Evolutionary conservation across 768 basidiomycete genomes (phyloP).

Genomic region (Phlegmacium glaucopus): DNA sequence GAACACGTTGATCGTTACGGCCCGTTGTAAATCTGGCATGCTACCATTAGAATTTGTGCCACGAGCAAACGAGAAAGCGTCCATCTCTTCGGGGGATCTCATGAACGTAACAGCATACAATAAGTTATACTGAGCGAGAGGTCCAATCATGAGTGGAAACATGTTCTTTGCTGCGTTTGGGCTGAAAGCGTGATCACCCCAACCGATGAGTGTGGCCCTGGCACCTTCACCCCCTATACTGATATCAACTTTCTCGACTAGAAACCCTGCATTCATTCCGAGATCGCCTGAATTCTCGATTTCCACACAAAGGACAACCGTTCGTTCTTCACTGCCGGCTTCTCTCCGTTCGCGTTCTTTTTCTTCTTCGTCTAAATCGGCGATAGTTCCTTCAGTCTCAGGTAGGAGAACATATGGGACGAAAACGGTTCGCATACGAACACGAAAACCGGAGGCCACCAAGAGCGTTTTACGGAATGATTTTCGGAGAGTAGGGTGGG

Average conservation of each 20-base stretch:
- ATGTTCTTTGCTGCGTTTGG: slow-evolving; percentile 35
- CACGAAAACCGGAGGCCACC: slow-evolving; percentile 79
- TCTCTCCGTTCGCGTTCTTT: slow-evolving; percentile 57
- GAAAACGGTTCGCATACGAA: slow-evolving; percentile 93
- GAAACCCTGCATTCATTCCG: slow-evolving; percentile 58
- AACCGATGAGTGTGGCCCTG: slow-evolving; percentile 45
- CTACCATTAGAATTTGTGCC: slow-evolving; percentile 18
- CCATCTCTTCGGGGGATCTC: slow-evolving; percentile 57
- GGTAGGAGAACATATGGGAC: slow-evolving; percentile 80
- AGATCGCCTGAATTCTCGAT: slow-evolving; percentile 79
- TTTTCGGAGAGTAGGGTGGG: slow-evolving; percentile 74
- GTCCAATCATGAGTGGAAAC: slow-evolving; percentile 72
- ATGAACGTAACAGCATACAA: slow-evolving; percentile 88
- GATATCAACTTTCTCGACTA: slow-evolving; percentile 74
- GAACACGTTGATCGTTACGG: slow-evolving; percentile 76
- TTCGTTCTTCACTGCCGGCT: slow-evolving; percentile 74
- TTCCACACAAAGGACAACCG: slow-evolving; percentile 88
- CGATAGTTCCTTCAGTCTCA: slow-evolving; percentile 25
- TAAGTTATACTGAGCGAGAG: slow-evolving; percentile 82
- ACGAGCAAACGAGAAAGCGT: slow-evolving; percentile 34
- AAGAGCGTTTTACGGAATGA: slow-evolving; percentile 79
- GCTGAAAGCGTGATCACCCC: slow-evolving; percentile 56
- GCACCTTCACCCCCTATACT: slow-evolving; percentile 65
- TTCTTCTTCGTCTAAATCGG: slow-evolving; percentile 35
- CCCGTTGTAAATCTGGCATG: slow-evolving; percentile 56